These are phyloP conservation scores for Pestalotiopsis sp. DNA, from an alignment of 2,329 filamentous ascomycete species.

Conservation along the genomic window DNA sequence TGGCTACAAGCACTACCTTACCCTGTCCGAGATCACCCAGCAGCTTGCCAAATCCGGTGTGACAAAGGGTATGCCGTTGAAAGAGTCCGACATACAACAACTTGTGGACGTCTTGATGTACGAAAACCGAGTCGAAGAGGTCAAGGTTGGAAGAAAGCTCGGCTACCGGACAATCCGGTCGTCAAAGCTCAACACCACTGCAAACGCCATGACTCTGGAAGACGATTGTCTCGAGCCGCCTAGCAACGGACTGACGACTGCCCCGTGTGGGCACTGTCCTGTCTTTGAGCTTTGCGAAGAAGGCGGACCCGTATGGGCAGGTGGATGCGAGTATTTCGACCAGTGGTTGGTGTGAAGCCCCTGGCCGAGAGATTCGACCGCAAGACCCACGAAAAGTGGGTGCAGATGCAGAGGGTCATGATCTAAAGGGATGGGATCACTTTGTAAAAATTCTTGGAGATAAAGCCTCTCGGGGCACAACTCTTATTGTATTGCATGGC, in stretches of 20 bases:
- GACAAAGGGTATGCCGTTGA: constrained; percentile 71
- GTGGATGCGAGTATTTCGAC: constrained; percentile 89
- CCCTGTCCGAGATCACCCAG: constrained; percentile 74
- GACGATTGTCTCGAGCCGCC: constrained; percentile 41
- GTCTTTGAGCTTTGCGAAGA: constrained; percentile 93
- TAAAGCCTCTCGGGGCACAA: neutral
- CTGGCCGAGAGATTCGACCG: neutral
- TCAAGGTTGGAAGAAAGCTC: constrained; percentile 51
- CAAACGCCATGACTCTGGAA: constrained; percentile 26
- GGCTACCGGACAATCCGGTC: constrained; percentile 58
- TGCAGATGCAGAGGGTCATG: neutral
- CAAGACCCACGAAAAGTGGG: neutral
- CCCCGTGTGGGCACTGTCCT: constrained; percentile 88
- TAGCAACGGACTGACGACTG: constrained; percentile 80
- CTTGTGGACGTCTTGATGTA: constrained; percentile 87
- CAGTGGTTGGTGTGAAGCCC: constrained; percentile 68
- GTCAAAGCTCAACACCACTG: constrained; percentile 39
- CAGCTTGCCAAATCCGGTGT: constrained; percentile 71
- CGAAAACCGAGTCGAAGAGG: constrained; percentile 79
- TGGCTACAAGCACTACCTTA: constrained; percentile 79
- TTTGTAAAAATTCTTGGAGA: neutral
- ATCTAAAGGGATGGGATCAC: neutral
- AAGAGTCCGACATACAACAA: constrained; percentile 79
- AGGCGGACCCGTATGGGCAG: constrained; percentile 86
- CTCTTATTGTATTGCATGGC: constrained; percentile 19